These are phyloP conservation scores for Debaryomycetaceae sp. DNA, from an alignment of 1,139 yeast species.

Conservation along the genomic window DNA sequence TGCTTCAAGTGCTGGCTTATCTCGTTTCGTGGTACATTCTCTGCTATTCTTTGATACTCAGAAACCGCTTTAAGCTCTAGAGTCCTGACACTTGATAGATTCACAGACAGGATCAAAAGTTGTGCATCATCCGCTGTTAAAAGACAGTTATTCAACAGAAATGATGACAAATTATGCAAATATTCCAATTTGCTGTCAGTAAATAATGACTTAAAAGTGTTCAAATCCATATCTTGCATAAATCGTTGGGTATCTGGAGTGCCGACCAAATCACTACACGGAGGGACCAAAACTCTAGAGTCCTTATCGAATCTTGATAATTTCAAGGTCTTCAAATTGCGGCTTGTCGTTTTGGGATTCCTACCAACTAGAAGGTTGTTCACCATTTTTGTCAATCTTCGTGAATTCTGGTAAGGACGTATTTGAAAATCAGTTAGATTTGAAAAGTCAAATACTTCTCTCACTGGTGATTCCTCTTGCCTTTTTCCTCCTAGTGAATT, in stretches of 20 bases:
- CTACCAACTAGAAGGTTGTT: constrained; percentile 16
- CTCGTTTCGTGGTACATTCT: constrained; percentile 1
- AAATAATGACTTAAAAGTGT: constrained; percentile 14
- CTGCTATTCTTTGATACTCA: constrained; percentile 19
- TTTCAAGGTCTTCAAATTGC: constrained; percentile 15
- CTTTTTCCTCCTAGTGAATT: constrained; percentile 5
- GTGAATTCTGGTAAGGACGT: constrained; percentile 24
- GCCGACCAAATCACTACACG: constrained; percentile 12
- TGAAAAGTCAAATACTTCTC: constrained; percentile 16
- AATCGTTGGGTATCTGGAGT: constrained; percentile 2
- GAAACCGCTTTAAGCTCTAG: constrained; percentile 27
- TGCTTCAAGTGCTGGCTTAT: constrained; percentile 10
- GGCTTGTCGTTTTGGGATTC: constrained; percentile 9
- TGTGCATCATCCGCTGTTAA: constrained; percentile 23
- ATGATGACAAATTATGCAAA: constrained; percentile 16
- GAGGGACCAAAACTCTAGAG: constrained; percentile 14
- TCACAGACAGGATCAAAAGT: constrained; percentile 17
- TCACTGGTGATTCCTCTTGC: constrained; percentile 5
- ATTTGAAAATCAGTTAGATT: constrained; percentile 24
- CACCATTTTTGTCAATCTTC: constrained; percentile 17
- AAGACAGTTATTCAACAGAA: constrained; percentile 26
- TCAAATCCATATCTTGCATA: constrained; percentile 11
- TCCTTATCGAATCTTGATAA: constrained; percentile 19
- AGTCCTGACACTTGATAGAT: constrained; percentile 17
- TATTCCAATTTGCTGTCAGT: constrained; percentile 11